Evolutionary conservation across 441 rosid species (phyloP), one percentile per base, ranked within the genome.

Genomic region (Bruguiera hainesii): DNA sequence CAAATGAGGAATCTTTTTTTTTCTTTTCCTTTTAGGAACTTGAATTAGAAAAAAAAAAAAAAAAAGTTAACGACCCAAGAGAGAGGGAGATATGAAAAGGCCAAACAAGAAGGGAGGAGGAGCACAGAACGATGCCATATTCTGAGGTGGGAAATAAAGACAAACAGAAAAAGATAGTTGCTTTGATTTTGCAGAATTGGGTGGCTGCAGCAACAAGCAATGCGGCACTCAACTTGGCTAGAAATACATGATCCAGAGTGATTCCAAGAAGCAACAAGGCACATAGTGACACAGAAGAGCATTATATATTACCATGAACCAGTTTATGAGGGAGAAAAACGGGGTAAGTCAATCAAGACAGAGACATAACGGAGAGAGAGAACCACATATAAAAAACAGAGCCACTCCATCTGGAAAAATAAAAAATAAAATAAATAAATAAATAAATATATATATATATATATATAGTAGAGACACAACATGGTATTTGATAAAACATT

Each of bases 71-170:
- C 67, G 37, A 73, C 21, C 70, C 69, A 71, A 64, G 53, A 63
- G 71, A 74, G 82, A 56, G 46, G 64, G 73, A 59, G 72, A 71
- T 57, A 63, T 29, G 63, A 71, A 63, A 67, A 53, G 63, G 55
- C 67, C 68, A 79, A 77, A 69, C 63, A 72, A 72, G 77, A 48
- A 68, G 74, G 31, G 56, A 78, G 71, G 64, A 71, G 65, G 70
- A 69, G 63, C 60, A 33, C 16, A 42, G 48, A 20, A 65, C 50
- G 46, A 61, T 61, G 51, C 61, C 61, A 72, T 78, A 77, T 76
- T 78, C 80, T 51, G 57, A 56, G 58, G 63, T 67, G 71, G 64
- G 76, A n/a, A 82, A 81, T 75, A 87, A 78, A 26, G 88, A 84
- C 88, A 85, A 85, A 74, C 72, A 78, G 56, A 75, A 82, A 79